Conservation (phyloP, 306 rosid genomes). For the Cotoneaster glaucophyllus region DNA sequence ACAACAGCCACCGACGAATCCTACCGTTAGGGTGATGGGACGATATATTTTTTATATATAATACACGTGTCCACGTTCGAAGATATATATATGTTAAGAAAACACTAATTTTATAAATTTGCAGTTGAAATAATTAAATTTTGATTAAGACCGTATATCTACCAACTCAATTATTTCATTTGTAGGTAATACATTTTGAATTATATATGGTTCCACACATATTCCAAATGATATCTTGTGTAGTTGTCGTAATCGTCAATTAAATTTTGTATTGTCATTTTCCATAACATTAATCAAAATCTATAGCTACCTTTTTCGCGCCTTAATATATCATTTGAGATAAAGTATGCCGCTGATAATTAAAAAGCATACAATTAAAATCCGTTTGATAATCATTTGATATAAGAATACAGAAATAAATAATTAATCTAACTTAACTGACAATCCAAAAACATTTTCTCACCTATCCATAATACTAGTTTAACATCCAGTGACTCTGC, state of each 20-base stretch:
- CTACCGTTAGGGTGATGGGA: neutral
- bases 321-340: no score
- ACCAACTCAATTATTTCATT: neutral
- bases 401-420: no score
- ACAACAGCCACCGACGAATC: conserved; percentile 13
- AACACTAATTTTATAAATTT: neutral
- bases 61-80: neutral
- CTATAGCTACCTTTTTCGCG: no score
- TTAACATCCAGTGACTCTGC: neutral
- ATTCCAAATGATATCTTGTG: neutral
- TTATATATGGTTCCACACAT: neutral
- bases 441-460: neutral
- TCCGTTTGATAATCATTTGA: no score
- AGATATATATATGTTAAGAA: neutral
- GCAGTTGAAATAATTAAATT: neutral
- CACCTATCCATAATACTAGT: neutral
- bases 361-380: no score
- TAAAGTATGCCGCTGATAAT: no score
- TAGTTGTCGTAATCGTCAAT: neutral
- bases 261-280: neutral
- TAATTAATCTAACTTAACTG: no score
- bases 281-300: neutral
- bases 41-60: no score
- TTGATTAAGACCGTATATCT: conserved; percentile 15
- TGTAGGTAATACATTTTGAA: neutral